Evolutionary conservation across 805 yeast genomes (phyloP).

Genomic region (Nakazawaea wyomingensis): DNA sequence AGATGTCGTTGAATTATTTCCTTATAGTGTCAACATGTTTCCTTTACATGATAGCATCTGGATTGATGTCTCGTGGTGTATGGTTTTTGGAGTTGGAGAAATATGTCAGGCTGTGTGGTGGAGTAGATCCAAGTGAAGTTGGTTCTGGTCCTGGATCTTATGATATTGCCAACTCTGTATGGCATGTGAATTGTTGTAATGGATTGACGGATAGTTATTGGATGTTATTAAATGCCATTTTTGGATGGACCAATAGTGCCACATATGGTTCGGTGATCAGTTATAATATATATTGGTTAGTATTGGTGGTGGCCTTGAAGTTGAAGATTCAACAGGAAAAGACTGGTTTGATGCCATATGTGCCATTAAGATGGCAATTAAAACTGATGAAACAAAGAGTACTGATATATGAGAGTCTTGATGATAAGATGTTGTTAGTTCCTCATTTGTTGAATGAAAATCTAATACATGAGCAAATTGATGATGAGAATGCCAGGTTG

Average conservation of each 20-base stretch:
- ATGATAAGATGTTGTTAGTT: constrained; percentile 5
- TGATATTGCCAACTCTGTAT: constrained; percentile 69
- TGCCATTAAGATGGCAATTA: constrained; percentile 61
- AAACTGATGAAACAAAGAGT: constrained; percentile 43
- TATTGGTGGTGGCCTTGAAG: constrained; percentile 39
- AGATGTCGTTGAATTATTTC: constrained; percentile 70
- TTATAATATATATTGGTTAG: constrained; percentile 67
- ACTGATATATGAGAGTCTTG: constrained; percentile 14
- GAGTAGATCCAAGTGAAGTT: constrained; percentile 79
- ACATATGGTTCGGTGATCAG: constrained; percentile 81
- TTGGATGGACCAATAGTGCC: constrained; percentile 95
- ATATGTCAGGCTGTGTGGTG: constrained; percentile 69
- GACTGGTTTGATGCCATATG: constrained; percentile 50
- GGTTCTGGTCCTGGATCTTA: constrained; percentile 95
- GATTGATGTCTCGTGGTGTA: constrained; percentile 78
- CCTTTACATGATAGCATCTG: constrained; percentile 80
- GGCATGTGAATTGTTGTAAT: constrained; percentile 96
- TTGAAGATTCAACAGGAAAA: constrained; percentile 44
- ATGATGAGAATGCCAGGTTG: constrained; percentile 1
- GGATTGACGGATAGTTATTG: constrained; percentile 89
- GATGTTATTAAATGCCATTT: constrained; percentile 84
- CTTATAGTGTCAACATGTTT: constrained; percentile 73
- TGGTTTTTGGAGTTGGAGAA: constrained; percentile 85
- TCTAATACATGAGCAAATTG: constrained; percentile 1
- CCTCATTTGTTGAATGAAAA: not conserved